A percentile compares a stretch with the other conserved stretches of the same genome.
Evolutionary conservation across 2,329 filamentous ascomycete genomes (phyloP).

Genomic region (Corynespora cassiicola): DNA sequence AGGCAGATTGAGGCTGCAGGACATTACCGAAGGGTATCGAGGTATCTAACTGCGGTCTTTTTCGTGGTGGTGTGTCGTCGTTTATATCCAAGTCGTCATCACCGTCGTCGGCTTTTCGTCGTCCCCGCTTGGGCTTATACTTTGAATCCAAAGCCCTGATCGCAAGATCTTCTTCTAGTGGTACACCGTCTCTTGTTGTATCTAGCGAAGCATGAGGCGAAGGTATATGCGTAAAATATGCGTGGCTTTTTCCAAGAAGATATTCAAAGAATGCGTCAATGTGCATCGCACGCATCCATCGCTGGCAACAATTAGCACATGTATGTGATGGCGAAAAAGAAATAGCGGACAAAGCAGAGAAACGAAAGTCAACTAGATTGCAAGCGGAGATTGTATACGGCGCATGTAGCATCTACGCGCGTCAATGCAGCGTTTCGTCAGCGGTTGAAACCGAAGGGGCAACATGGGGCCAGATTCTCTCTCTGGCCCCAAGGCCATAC

Average conservation of each 20-base stretch:
- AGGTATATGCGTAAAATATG: conserved; percentile 82
- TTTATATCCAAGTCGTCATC: conserved; percentile 62
- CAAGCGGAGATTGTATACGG: too few species aligned
- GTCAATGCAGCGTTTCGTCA: too few species aligned
- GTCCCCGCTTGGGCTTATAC: conserved; percentile 66
- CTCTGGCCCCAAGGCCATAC: too few species aligned
- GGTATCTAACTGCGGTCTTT: conserved; percentile 68
- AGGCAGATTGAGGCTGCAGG: conserved; percentile 53
- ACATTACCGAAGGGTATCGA: conserved; percentile 48
- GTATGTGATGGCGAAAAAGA: background rate
- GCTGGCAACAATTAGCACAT: conserved; percentile 54
- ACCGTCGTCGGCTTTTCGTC: conserved; percentile 66
- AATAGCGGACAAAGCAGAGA: too few species aligned
- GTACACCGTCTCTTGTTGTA: conserved; percentile 78
- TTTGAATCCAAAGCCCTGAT: conserved; percentile 83
- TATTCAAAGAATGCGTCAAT: conserved; percentile 95
- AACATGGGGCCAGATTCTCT: too few species aligned
- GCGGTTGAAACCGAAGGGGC: too few species aligned
- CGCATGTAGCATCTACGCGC: too few species aligned
- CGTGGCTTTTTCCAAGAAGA: conserved; percentile 76
- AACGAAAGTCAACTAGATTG: too few species aligned
- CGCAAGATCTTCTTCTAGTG: conserved; percentile 86
- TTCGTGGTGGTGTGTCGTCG: conserved; percentile 51
- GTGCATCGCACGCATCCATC: conserved; percentile 98
- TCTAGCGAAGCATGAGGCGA: conserved; percentile 67